Base-by-base conservation (phyloP, 2,329 filamentous ascomycete genomes). In the Hypoxylon sp. region DNA sequence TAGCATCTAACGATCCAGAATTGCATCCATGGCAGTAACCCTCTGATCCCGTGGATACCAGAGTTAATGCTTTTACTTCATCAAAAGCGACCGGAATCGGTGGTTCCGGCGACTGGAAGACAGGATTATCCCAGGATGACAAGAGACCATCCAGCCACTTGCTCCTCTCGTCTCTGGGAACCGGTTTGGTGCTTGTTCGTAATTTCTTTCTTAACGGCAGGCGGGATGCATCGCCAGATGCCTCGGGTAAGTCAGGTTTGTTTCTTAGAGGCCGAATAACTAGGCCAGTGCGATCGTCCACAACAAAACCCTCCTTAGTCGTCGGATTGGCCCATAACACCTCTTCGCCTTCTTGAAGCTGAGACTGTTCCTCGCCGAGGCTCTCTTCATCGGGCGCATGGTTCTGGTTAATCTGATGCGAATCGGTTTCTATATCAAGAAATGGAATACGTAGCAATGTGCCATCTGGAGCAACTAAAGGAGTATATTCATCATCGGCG, bases 111-210 rank as follows among this genome's bases (percentile, higher is more conserved):
- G 77, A 75, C n/a, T 85, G 80, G 77, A 97, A 97, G 0, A 93
- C 82, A 0, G 93, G 93, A 66, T 95, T 97, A 7, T 91, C 80
- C 93, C 93, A 97, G 7, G 82, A 83, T 37, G 84, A 78, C 1
- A 94, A 79, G 6, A 95, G 74, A 6, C 84, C 81, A 7, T 85
- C 82, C 2, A 94, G 80, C 91, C 91, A 94, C 8, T 78, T 72
- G 40, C 71, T 75, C 58, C 59, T 66, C 31, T 71, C 42, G 20
- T 63, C 56, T 30, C 49, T 73, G 17, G 58, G 61, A 7, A 64
- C 51, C 48, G 71, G 65, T 30, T 27, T 65, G 6, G 59, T 59
- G 49, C 64, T 61, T 46, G 46, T 73, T 30, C 58, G 72, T 65
- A 58, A 50, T 49, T 27, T 69, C 62, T 72, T 72, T 40, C 33